A percentile compares a stretch with the other conserved stretches of the same genome.
Evolutionary conservation across 148 eudicot species (phyloP).

Genomic region (Chenopodium formosanum): DNA sequence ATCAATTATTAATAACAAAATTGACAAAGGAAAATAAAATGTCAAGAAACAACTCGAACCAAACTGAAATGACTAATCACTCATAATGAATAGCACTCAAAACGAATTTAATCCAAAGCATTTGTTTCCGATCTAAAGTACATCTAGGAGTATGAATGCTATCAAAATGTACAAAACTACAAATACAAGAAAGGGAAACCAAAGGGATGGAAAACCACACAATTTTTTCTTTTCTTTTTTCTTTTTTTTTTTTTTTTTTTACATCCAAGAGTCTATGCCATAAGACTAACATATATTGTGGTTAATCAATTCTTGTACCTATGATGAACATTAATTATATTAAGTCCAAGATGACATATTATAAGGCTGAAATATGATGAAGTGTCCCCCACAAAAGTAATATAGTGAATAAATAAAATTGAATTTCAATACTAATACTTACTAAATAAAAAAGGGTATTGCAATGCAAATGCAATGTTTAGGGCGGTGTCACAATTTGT

Average conservation of each 20-base stretch:
- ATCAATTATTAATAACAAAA: too few relatives aligned
- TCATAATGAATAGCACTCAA: neutral
- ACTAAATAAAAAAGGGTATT: neutral
- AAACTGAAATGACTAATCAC: too few relatives aligned
- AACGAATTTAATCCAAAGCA: too few relatives aligned
- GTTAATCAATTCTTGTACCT: neutral
- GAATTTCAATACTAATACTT: neutral
- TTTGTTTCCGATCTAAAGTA: neutral
- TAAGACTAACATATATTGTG: neutral
- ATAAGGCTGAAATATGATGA: neutral
- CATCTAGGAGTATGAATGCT: neutral
- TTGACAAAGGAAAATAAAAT: neutral
- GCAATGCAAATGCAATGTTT: conserved; percentile 6
- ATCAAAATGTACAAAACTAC: neutral
- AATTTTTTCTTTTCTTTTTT: too few relatives aligned
- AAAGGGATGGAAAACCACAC: neutral
- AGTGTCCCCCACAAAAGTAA: neutral
- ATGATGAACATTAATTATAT: neutral
- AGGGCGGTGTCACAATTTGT: conserved; percentile 15
- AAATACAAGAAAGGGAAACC: neutral
- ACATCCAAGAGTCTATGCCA: neutral
- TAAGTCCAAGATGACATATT: neutral
- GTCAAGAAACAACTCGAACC: neutral
- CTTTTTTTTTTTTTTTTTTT: too few relatives aligned
- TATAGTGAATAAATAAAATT: too few relatives aligned